Evolutionary conservation across 192 early-diverging fungal species (phyloP).

Genomic region (Rhizophagus clarus): DNA sequence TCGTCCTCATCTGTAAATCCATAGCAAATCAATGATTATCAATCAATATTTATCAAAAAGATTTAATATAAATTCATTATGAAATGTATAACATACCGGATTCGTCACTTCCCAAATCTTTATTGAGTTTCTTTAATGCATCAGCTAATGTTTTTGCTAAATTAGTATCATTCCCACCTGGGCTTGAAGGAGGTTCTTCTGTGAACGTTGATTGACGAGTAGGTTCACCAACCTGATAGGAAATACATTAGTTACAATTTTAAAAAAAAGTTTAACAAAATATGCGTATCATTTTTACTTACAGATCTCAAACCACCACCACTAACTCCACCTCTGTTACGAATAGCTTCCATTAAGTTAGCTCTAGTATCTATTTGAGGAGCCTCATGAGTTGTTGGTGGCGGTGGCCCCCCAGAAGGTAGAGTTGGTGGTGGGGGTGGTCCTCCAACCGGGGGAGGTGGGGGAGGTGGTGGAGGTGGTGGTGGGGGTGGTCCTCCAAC

Average conservation of each 20-base stretch:
- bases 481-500: conserved; percentile 39
- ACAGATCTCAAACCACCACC: conserved; percentile 11
- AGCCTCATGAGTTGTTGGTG: conserved; percentile 32
- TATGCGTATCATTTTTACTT: neutral
- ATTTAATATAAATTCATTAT: neutral
- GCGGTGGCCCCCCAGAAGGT: conserved; percentile 38
- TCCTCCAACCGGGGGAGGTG: conserved; percentile 36
- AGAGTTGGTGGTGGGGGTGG: conserved; percentile 38
- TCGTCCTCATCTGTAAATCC: neutral
- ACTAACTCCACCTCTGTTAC: conserved; percentile 49
- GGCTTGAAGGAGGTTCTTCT: conserved; percentile 1
- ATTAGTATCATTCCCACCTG: neutral
- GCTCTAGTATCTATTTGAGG: conserved; percentile 32
- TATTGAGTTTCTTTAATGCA: neutral
- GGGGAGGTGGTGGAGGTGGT: conserved; percentile 36
- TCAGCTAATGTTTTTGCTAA: neutral
- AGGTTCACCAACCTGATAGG: conserved; percentile 3
- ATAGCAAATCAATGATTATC: neutral
- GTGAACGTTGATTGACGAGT: neutral
- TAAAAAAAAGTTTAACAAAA: neutral
- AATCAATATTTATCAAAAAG: neutral
- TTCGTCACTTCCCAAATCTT: neutral
- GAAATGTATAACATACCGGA: neutral
- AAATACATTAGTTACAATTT: neutral
- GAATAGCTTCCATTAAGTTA: conserved; percentile 53